phyloP scores from a whole-genome alignment of 352 stramenopile species.

The Phytopythium boreale region DNA sequence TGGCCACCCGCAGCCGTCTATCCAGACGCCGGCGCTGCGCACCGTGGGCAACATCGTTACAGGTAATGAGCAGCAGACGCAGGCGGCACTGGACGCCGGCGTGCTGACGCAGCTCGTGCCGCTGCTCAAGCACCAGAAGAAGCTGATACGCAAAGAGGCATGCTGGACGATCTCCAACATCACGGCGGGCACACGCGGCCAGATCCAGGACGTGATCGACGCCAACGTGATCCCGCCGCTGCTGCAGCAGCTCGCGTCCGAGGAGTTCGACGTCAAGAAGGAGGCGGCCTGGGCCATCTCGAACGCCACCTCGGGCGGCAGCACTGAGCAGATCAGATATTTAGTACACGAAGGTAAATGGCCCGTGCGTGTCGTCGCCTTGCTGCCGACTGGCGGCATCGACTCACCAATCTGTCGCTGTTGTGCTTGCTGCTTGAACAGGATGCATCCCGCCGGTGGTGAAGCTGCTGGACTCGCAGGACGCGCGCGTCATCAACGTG shows the following conservation, averaged over 20 bases:
- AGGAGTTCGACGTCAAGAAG: constrained; percentile 81
- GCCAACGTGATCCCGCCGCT: constrained; percentile 71
- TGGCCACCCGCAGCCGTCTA: constrained; percentile 87
- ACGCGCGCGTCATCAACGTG: constrained; percentile 97
- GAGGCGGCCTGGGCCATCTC: constrained; percentile 85
- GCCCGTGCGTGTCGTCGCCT: not conserved
- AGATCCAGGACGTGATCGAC: constrained; percentile 80
- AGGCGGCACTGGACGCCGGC: constrained; percentile 56
- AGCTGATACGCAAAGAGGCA: constrained; percentile 78
- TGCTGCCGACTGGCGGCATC: not conserved
- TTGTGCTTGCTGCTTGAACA: constrained; percentile 6
- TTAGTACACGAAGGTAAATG: constrained; percentile 91
- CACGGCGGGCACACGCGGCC: constrained; percentile 58
- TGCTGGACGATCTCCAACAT: constrained; percentile 87
- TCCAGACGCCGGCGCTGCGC: constrained; percentile 96
- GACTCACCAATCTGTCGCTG: not conserved
- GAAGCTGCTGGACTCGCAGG: constrained; percentile 90
- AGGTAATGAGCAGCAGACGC: constrained; percentile 88
- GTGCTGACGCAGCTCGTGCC: constrained; percentile 50
- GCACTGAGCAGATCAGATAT: constrained; percentile 94
- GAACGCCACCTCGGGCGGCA: constrained; percentile 77
- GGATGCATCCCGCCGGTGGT: constrained; percentile 97
- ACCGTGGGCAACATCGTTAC: constrained; percentile 98
- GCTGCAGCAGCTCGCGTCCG: constrained; percentile 52
- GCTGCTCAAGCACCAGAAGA: constrained; percentile 76